Base-by-base conservation (phyloP, 2,329 filamentous ascomycete species). In the Cladorrhinum sp. region DNA sequence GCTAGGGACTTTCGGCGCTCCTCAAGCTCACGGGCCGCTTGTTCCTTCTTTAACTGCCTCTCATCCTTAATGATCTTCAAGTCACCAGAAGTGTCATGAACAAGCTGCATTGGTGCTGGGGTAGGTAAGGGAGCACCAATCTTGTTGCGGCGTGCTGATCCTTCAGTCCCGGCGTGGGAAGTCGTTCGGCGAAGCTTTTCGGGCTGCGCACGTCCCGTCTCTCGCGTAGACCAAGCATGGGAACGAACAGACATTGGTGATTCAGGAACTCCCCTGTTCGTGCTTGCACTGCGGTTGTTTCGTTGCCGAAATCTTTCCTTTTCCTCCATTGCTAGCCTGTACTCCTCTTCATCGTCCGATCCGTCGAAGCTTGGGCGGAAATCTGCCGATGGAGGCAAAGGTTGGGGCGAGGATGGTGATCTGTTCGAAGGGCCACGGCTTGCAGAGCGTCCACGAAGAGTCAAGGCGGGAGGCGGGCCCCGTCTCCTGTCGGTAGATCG, bases 1-100 rank as follows among this genome's bases (percentile, higher is more conserved):
- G 90, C 91, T 24, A 96, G 80, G 13, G 93, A 97, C 70, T 90
- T 85, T 60, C 93, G 87, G 25, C 93, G 86, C 69, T 95, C 91
- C 74, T 97, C 93, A 0, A 98, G 83, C 74, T 97, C 93, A 52
- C 89, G 87, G 7, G 92, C 92, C 9, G 90, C 90, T 53, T 86
- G 79, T 65, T 92, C 89, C 74, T 88, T 91, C 75, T 88, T 89
- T 52, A 82, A 76, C 62, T 85, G 83, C 51, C 84, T 79, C 62
- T 90, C 86, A 32, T 85, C 81, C 67, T 80, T 86, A 67, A 82
- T 80, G 60, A 78, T 73, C 61, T 77, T 80, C 60, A 86, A 70
- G 62, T 87, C 85, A 2, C 83, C 83, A 16, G 76, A 77, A 63
- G 80, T 79, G 50, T 80, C 76, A 7, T 78, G 76, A 3, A 79